These are phyloP conservation scores for Talaromyces sp. DNA, from an alignment of 2,329 filamentous ascomycete genomes.

Conservation along the genomic window DNA sequence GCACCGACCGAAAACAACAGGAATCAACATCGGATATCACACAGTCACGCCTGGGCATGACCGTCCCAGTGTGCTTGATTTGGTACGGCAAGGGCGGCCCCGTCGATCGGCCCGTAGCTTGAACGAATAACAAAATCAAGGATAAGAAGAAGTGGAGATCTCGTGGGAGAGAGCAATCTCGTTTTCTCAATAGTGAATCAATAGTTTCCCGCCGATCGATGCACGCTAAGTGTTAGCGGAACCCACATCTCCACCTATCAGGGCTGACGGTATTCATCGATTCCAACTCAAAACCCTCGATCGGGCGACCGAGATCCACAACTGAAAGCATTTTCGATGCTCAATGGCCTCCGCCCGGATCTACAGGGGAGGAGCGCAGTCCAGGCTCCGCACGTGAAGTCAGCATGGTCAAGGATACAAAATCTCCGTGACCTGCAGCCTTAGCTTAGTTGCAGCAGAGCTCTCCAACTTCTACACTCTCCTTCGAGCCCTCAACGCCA, in stretches of 20 bases:
- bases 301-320: neutral
- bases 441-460: neutral
- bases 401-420: neutral
- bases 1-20: too few species aligned
- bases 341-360: neutral
- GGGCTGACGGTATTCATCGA: neutral
- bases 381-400: neutral
- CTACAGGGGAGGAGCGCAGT: neutral
- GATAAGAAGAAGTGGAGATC: neutral
- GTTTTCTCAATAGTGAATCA: slow-evolving; percentile 1
- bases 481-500: slow-evolving; percentile 1
- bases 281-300: neutral
- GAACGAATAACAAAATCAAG: neutral
- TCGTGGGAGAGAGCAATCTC: neutral
- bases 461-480: slow-evolving; percentile 4
- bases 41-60: neutral
- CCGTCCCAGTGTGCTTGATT: neutral
- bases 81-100: neutral
- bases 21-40: neutral
- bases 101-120: neutral
- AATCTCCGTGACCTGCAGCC: neutral
- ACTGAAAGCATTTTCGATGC: neutral
- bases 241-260: neutral
- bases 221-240: neutral
- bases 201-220: slow-evolving; percentile 6